Evolutionary conservation across 768 basidiomycete genomes (phyloP), one percentile per base, ranked within the genome.

Genomic region (Lentinula boryana): DNA sequence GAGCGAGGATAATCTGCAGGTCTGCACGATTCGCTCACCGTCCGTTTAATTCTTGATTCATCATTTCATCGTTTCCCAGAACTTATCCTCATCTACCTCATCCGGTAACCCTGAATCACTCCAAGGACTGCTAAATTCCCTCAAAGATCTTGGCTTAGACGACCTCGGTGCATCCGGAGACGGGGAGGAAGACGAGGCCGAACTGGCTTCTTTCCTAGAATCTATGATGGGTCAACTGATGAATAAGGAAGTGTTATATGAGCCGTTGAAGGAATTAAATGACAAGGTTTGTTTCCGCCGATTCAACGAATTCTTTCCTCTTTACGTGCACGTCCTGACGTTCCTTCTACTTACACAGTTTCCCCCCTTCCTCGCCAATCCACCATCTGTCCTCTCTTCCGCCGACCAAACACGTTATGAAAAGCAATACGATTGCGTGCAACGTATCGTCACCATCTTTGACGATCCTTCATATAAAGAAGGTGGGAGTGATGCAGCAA

Each of bases 231-330:
- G 80, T 21, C 84, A 88, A 70, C 77, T 93, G 27, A 86, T 93
- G 86, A 83, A 81, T 74, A 89, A 91, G 67, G 89, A 92, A 0
- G 77, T 93, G 2, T 73, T 95, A n/a, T 88, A 94, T 64, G 91
- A 93, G 49, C 93, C 94, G 0, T 69, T 95, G 60, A 91, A 89
- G 65, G 93, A 96, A 68, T 72, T 96, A 21, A 73, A 79, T 15
- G 83, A 86, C 15, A 87, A 88, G 69, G 91, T 88, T 63, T 35
- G 79, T 64, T 4, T 21, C 16, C n/a, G 41, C 9, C 7, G 7
- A 9, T 38, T 32, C 33, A 53, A 48, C 40, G 38, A 21, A 40
- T 9, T 59, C 61, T 32, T 43, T 38, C 5, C 56, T 21, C 43
- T 46, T 53, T 13, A 51, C 46, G 16, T 13, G 31, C 31, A 16